Evolutionary conservation across 257 asterid genomes (phyloP).

Genomic region (Forsythia viridissima): DNA sequence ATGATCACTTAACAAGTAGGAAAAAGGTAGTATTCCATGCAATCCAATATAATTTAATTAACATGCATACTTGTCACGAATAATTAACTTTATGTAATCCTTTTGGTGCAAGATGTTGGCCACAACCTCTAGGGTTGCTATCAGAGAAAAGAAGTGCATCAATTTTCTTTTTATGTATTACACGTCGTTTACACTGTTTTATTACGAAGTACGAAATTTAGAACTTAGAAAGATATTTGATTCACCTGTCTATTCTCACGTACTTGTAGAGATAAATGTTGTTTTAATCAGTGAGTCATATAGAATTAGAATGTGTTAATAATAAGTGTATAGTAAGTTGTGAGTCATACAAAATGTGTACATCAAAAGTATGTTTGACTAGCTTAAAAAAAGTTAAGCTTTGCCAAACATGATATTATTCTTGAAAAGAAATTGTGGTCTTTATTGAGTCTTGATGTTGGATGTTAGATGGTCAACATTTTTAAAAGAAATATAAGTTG

Average conservation of each 20-base stretch:
- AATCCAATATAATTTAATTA: not conserved
- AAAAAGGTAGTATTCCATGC: not conserved
- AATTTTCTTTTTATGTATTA: constrained; percentile 27
- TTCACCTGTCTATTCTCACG: constrained; percentile 33
- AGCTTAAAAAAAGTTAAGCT: too few species aligned
- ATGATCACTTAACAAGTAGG: not conserved
- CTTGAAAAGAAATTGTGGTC: too few species aligned
- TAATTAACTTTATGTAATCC: constrained; percentile 13
- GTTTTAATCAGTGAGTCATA: too few species aligned
- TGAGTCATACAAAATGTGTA: too few species aligned
- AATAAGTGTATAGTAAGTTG: too few species aligned
- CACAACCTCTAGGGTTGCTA: constrained; percentile 43
- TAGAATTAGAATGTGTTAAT: too few species aligned
- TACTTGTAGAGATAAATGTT: constrained; percentile 4
- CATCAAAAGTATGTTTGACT: too few species aligned
- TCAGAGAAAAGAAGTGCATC: constrained; percentile 24
- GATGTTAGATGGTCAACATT: too few species aligned
- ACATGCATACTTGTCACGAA: constrained; percentile 9
- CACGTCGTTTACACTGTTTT: constrained; percentile 37
- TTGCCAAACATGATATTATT: too few species aligned
- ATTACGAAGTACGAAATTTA: constrained; percentile 23
- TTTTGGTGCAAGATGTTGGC: constrained; percentile 34
- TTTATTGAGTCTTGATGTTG: too few species aligned
- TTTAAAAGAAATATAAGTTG: too few species aligned
- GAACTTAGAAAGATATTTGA: constrained; percentile 28